Base-by-base conservation (phyloP, 129 eudicot species). In the Daucus carota region DNA sequence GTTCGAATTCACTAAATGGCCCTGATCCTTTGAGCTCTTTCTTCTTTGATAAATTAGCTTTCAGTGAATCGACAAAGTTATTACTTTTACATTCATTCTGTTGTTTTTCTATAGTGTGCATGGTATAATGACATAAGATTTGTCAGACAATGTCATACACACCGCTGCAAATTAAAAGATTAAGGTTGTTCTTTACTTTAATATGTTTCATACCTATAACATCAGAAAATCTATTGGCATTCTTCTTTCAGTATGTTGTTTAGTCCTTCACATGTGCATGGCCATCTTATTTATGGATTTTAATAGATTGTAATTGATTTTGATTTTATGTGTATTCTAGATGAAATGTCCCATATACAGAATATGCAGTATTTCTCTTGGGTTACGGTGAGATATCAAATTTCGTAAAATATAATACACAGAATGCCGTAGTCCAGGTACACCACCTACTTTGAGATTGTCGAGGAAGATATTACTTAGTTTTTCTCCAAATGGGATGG, bases 1-100 rank as follows among this genome's bases (percentile, higher is more conserved):
- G 40, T 87, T 94, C 44, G 94, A 94, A 79, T 94, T 94, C 88
- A 89, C 99, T 48, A 87, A 86, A 63, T 94, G 97, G 97, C 99
- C 99, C 41, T 91, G 84, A 90, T 20, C 26, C 0, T 71, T 5
- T 29, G 60, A 75, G 75, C 24, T 31, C 41, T 63, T 57, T 70
- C 36, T 46, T 73, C 77, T 65, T 66, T 42, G 44, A 15, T n/a
- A n/a, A n/a, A n/a, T 54, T 42, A 70, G 72, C 59, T 71, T 46
- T 67, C 28, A 59, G 9, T 28, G 24, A 29, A 59, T 59, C 66
- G 63, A 67, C 48, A 41, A n/a, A 47, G 41, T 59, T 36, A 26
- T 6, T 41, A 60, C 52, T 47, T 16, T 34, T 50, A 31, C 42
- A 26, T 77, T 38, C 29, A 29, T 33, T 59, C 6, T 34, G 63